A percentile compares a stretch with the other conserved stretches of the same genome.
Conservation (phyloP, 345 rosid genomes). For the Fremontodendron californicum region DNA sequence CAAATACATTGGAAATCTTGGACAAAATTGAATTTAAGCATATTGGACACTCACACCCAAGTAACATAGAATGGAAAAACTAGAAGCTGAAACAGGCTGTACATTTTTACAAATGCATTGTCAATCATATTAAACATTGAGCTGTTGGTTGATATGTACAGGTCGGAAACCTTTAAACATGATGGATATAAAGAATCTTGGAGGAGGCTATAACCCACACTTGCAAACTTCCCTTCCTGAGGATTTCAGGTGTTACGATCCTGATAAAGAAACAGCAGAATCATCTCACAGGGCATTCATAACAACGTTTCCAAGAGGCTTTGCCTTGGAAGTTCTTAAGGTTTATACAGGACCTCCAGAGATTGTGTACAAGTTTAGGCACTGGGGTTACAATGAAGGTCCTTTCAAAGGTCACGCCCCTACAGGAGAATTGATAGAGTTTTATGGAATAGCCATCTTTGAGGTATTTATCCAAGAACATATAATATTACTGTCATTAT, state of each 20-base stretch:
- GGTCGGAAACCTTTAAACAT: neutral
- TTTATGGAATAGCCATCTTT: neutral
- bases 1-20: too few species aligned
- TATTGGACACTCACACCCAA: too few species aligned
- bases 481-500: too few species aligned
- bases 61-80: too few species aligned
- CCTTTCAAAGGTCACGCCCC: constrained; percentile 47
- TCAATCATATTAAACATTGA: too few species aligned
- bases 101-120: too few species aligned
- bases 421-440: constrained; percentile 43
- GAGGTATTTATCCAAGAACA: constrained; percentile 2
- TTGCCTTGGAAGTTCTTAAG: neutral
- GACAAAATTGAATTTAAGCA: too few species aligned
- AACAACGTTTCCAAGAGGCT: neutral
- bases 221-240: neutral
- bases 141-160: too few species aligned
- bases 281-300: neutral
- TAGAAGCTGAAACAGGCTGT: too few species aligned
- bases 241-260: neutral
- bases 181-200: neutral
- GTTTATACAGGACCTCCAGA: neutral
- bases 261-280: neutral
- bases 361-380: neutral
- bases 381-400: neutral
- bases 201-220: neutral